These are phyloP conservation scores for Solanum hybrid DNA, from an alignment of 305 asterid genomes.

Conservation along the genomic window DNA sequence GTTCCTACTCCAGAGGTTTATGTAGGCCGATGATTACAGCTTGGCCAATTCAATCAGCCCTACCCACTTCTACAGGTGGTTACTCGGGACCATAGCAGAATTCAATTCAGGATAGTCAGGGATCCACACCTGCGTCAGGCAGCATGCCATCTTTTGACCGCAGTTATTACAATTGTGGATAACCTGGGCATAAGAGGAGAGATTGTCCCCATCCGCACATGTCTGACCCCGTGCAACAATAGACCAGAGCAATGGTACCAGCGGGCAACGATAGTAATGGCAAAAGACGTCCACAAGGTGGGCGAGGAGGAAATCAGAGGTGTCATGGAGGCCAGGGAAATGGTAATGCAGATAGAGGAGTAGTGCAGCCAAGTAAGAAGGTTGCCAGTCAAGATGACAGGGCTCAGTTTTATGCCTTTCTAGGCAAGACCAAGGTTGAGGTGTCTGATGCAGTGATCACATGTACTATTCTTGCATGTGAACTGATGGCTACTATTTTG, in stretches of 20 bases:
- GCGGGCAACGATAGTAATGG: neutral
- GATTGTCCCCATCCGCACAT: neutral
- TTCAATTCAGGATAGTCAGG: neutral
- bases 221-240: neutral
- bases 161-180: neutral
- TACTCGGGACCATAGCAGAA: neutral
- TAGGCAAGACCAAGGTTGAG: neutral
- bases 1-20: no score
- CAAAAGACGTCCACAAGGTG: neutral
- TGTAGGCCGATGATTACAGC: no score
- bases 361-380: neutral
- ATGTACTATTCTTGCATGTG: neutral
- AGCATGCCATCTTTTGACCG: neutral
- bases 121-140: accelerated
- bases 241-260: neutral
- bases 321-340: neutral
- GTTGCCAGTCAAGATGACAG: no score
- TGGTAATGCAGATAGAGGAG: neutral
- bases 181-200: neutral
- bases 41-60: no score
- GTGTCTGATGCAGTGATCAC: neutral
- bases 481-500: no score
- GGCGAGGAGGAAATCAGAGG: neutral
- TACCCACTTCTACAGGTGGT: neutral
- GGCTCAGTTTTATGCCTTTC: neutral